Percentiles rank a stretch among this genome's conserved stretches.
phyloP scores from a whole-genome alignment of 1,284 basidiomycete genomes.

The Ganoderma multipileum region DNA sequence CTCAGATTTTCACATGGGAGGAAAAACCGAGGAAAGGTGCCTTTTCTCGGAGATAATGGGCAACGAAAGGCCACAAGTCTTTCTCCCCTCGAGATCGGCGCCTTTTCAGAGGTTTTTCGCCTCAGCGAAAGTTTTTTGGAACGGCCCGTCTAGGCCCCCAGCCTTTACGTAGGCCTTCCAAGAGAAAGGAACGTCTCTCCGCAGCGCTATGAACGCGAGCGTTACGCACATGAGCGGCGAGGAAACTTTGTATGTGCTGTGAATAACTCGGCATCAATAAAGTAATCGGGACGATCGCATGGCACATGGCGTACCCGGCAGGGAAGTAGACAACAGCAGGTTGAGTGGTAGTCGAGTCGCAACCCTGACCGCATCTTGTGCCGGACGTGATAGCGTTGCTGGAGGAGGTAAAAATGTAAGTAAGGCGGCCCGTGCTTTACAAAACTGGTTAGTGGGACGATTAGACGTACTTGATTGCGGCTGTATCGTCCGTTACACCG shows the following conservation, averaged over 20 bases:
- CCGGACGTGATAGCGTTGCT: constrained; percentile 65
- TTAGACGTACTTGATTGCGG: constrained; percentile 64
- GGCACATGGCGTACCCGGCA: constrained; percentile 39
- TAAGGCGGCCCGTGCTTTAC: not conserved
- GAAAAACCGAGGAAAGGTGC: not conserved
- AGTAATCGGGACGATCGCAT: not conserved
- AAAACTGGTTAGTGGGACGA: not conserved
- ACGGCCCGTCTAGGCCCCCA: not conserved
- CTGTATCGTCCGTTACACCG: constrained; percentile 73
- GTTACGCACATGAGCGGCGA: constrained; percentile 54
- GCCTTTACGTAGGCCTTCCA: not conserved
- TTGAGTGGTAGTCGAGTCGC: constrained; percentile 44
- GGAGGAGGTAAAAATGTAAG: not conserved
- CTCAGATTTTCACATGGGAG: not conserved
- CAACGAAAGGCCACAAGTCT: not conserved
- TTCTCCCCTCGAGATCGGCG: not conserved
- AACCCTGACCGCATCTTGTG: constrained; percentile 62
- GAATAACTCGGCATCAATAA: constrained; percentile 11
- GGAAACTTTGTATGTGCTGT: constrained; percentile 68
- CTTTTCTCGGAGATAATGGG: not conserved
- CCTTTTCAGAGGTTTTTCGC: not conserved
- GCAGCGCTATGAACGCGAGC: not conserved
- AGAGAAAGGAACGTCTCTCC: not conserved
- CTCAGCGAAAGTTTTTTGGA: not conserved
- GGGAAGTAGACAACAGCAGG: constrained; percentile 68